Conservation (phyloP, 768 basidiomycete genomes). For the Boletus sp. region DNA sequence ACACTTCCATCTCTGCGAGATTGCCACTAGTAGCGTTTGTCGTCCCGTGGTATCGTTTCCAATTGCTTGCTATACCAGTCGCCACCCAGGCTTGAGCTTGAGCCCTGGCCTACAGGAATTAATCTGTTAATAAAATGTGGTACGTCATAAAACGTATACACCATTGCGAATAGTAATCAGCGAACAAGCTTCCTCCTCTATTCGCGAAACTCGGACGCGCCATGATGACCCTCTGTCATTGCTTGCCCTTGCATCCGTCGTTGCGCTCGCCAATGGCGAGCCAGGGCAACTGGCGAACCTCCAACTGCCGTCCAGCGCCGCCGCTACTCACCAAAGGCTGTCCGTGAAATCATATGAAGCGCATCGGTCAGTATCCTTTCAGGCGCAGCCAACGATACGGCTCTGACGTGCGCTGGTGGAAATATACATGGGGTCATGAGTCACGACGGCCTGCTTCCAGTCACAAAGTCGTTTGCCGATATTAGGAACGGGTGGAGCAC, state of each 20-base stretch:
- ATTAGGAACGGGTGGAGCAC: no score
- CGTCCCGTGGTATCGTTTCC: no score
- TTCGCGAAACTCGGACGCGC: no score
- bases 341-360: constrained; percentile 49
- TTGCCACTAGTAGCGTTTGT: neutral
- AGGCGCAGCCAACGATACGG: neutral
- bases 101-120: no score
- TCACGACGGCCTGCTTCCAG: no score
- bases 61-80: no score
- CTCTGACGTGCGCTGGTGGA: constrained; percentile 32
- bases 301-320: constrained; percentile 40
- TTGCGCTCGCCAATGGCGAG: constrained; percentile 11
- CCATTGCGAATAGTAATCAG: no score
- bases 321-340: constrained; percentile 35
- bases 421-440: constrained; percentile 44
- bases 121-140: no score
- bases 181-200: no score
- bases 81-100: no score
- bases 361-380: constrained; percentile 44
- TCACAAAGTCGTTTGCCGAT: no score
- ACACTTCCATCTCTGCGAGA: neutral
- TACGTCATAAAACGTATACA: no score
- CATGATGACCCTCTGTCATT: constrained; percentile 15
- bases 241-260: constrained; percentile 8
- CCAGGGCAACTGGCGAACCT: constrained; percentile 46